These are phyloP conservation scores for Pilaira anomala DNA, from an alignment of 192 early-diverging fungal species.

Conservation along the genomic window DNA sequence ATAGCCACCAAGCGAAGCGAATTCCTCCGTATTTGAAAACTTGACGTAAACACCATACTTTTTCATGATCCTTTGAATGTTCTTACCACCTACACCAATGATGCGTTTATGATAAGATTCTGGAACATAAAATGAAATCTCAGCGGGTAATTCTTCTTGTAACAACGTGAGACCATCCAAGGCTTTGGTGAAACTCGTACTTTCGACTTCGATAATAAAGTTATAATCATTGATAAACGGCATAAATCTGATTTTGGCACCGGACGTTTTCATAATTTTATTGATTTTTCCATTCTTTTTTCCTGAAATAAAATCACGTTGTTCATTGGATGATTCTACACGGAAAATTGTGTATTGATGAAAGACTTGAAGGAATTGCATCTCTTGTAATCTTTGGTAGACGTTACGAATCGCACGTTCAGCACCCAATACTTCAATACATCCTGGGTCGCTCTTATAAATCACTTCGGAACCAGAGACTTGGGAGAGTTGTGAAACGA, in stretches of 20 bases:
- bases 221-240: slow-evolving; percentile 67
- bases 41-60: slow-evolving; percentile 86
- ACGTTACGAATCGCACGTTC: slow-evolving; percentile 59
- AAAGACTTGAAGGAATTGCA: slow-evolving; percentile 45
- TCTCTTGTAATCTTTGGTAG: slow-evolving; percentile 52
- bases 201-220: slow-evolving; percentile 74
- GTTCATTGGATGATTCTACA: slow-evolving; percentile 72
- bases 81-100: slow-evolving; percentile 85
- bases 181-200: slow-evolving; percentile 47
- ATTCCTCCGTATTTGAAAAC: slow-evolving; percentile 81
- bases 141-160: slow-evolving; percentile 81
- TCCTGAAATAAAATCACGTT: slow-evolving; percentile 83
- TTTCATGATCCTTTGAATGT: slow-evolving; percentile 90
- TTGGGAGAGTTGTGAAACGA: slow-evolving; percentile 51
- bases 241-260: slow-evolving; percentile 66
- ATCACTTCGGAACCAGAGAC: slow-evolving; percentile 62
- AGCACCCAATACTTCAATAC: slow-evolving; percentile 69
- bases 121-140: slow-evolving; percentile 80
- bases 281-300: slow-evolving; percentile 91
- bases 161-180: slow-evolving; percentile 69
- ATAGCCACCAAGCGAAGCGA: slow-evolving; percentile 72
- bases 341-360: slow-evolving; percentile 63
- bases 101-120: slow-evolving; percentile 84
- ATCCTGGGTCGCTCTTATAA: slow-evolving; percentile 37
- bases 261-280: slow-evolving; percentile 73